Evolutionary conservation across 2,329 filamentous ascomycete species (phyloP), one percentile per base, ranked within the genome.

Genomic region (Fusarium sp.): DNA sequence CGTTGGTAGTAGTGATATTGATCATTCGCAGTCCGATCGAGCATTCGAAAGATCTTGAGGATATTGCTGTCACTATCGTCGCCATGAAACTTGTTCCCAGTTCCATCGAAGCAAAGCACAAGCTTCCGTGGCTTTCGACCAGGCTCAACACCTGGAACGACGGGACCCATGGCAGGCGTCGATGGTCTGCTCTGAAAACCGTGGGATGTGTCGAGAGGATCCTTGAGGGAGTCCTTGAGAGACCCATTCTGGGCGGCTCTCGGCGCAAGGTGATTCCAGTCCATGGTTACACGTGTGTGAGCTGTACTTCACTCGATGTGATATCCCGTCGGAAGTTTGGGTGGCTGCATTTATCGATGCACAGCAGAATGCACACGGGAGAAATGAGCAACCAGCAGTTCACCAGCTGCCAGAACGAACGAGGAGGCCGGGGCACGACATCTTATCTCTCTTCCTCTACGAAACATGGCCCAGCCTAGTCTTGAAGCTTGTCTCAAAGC

Each of bases 1-100:
- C 88, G 89, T 73, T 92, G 90, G 62, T 92, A 91, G 71, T 92
- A 92, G 69, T 91, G 89, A 72, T 85, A 91, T 70, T 93, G 91
- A 65, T 90, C 87, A 24, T 85, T 84, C 0, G 89, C 88, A 8
- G 88, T 89, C 6, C 91, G 87, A 74, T 93, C 91, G 2, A 93
- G 83, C 87, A 93, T 92, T 40, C 91, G 87, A 73, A 92, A 93
- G 13, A 93, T 92, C 77, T 93, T 93, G 69, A 93, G 82, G 75
- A 93, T 91, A 63, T 91, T 91, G 79, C 88, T 90, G 74, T 91
- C 89, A 47, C 87, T 90, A 14, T 90, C 89, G 61, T 91, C 88
- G 11, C 90, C 89, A 50, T 88, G 86, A 69, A 91, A 91, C 70
- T 90, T 91, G 76, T 91, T 91, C 0, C 89, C 90, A 0, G 90